Evolutionary conservation across 495 filamentous ascomycete species (phyloP), one percentile per base, ranked within the genome.

Genomic region (Xylaria intraflava): DNA sequence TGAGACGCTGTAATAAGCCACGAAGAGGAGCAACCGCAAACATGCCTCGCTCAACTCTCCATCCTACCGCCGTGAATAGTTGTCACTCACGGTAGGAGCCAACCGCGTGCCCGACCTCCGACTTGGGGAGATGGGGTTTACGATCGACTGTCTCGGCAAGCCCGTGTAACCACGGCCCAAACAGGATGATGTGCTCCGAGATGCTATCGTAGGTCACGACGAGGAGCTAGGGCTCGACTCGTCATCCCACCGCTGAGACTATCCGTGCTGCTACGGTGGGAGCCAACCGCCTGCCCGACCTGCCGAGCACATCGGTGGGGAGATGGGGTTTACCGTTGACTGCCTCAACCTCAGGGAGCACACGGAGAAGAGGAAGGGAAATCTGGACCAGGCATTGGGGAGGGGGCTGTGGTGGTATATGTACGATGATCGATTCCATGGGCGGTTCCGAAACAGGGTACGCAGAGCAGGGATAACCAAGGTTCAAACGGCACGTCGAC

Each of bases 101-200:
- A 46, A 40, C 46, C 53, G 47, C 53, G 33, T 56, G 53, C 53
- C 8, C 53, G 53, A 46, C 46, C 53, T 56, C 53, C 30, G n/a
- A 16, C n/a, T 30, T 1, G 35, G 22, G 46, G 46, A 45, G 53
- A 50, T 51, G 53, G 53, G 53, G 53, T 43, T 49, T 50, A 20
- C 47, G 46, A 39, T 14, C 31, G 46, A 40, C 53, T 56, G 53
- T 39, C 53, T 49, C 24, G 14, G 52, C 44, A 29, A n/a, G n/a
- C n/a, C n/a, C n/a, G n/a, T n/a, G n/a, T n/a, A 29, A 17, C 50
- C 50, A 41, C 31, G 41, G 50, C n/a, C 39, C 41, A 19, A 1
- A 52, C 50, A 41, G 50, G 50, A 30, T 53, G 50, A 39, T 46
- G 40, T 53, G 50, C n/a, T n/a, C n/a, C n/a, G 50, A 41, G 30